These are phyloP conservation scores for Cucurbita ficifolia DNA, from an alignment of 306 rosid genomes.

Conservation along the genomic window DNA sequence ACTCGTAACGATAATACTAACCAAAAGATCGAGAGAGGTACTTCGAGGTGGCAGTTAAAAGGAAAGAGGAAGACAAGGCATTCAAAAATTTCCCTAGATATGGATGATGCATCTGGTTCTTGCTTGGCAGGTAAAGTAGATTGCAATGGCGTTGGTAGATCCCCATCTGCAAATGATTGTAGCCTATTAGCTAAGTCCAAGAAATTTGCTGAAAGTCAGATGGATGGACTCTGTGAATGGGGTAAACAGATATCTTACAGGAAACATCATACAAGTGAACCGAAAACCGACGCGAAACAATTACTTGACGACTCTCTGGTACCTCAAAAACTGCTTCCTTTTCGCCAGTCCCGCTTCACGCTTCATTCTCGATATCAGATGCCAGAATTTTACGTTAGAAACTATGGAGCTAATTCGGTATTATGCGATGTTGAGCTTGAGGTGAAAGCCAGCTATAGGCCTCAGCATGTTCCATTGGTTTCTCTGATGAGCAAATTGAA, in stretches of 20 bases:
- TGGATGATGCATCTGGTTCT: slow-evolving; percentile 37
- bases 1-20: slow-evolving; percentile 16
- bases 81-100: slow-evolving; percentile 29
- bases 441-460: slow-evolving; percentile 73
- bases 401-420: slow-evolving; percentile 22
- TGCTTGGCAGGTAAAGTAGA: slow-evolving; percentile 33
- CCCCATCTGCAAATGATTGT: slow-evolving; percentile 6
- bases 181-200: slow-evolving; percentile 28
- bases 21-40: slow-evolving; percentile 44
- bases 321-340: slow-evolving; percentile 61
- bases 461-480: slow-evolving; percentile 88
- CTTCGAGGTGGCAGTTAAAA: slow-evolving; percentile 92
- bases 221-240: slow-evolving; percentile 21
- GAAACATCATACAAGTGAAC: slow-evolving; percentile 10
- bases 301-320: slow-evolving; percentile 39
- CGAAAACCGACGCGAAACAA: slow-evolving; percentile 16
- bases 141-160: slow-evolving; percentile 27
- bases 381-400: slow-evolving; percentile 41
- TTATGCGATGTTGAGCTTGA: slow-evolving; percentile 65
- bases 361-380: slow-evolving; percentile 55
- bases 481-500: slow-evolving; percentile 86
- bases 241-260: slow-evolving; percentile 17
- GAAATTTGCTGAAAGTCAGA: slow-evolving; percentile 27
- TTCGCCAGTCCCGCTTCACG: slow-evolving; percentile 61
- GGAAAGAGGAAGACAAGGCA: slow-evolving; percentile 90